Evolutionary conservation across 164 flowering plant species (phyloP), one percentile per base, ranked within the genome.

Genomic region (Akebia trifoliata): DNA sequence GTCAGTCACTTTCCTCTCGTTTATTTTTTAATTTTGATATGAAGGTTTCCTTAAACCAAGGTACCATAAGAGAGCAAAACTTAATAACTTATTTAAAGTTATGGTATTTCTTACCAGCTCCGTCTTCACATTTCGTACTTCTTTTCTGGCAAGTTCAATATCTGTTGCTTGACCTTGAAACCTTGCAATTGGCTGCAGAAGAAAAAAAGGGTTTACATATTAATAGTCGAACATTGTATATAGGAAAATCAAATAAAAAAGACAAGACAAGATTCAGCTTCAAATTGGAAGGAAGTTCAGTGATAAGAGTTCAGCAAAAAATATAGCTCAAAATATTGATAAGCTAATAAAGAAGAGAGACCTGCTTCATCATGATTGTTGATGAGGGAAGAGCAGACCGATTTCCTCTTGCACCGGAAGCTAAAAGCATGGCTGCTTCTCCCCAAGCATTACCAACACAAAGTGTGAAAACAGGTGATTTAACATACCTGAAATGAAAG

Each of bases 391-490:
- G 73, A 52, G 99, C 95, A 63, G 97, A 73, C 39, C 96, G 96
- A 50, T 90, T 80, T 70, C 99, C 97, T 74, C 68, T 80, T 29
- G 92, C 86, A 70, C 99, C 99, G 69, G 97, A 77, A 73, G 97
- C 89, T 74, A 94, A 74, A 68, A 94, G 91, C 59, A 94, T 70
- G 40, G 99, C 96, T n/a, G 99, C 99, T 76, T 94, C 99, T 61
- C 96, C 97, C 97, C 97, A 90, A 26, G 97, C 96, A 79, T 90
- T 87, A 48, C 99, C 99, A 68, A 94, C 95, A 74, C 96, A 87
- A 3, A 94, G 85, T 29, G 97, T 87, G 64, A 78, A 88, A 46
- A 90, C 82, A 12, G 97, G 97, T 44, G 95, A 76, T 61, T 79
- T 82, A 17, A 87, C 81, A 76, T 74, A 81, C 57, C 97, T 94